Conservation (phyloP, 2,329 filamentous ascomycete species). For the Fusarium sp. region DNA sequence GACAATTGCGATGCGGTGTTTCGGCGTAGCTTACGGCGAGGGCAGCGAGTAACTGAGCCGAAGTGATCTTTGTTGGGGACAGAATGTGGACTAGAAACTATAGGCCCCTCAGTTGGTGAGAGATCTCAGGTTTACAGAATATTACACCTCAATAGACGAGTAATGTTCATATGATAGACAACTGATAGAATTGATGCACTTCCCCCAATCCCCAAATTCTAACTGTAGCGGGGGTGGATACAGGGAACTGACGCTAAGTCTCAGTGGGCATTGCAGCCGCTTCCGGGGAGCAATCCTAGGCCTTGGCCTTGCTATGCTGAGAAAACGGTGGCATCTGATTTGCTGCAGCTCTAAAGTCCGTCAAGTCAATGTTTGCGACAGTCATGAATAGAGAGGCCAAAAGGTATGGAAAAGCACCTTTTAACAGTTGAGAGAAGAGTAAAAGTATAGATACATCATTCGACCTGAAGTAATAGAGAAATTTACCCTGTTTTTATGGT, state of each 20-base stretch:
- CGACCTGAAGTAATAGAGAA: background rate
- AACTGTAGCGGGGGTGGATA: slow-evolving; percentile 39
- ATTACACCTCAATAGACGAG: background rate
- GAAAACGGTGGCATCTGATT: slow-evolving; percentile 46
- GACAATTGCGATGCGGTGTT: slow-evolving; percentile 30
- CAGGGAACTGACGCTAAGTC: slow-evolving; percentile 30
- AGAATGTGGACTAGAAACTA: background rate
- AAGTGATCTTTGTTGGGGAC: background rate
- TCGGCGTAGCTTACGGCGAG: slow-evolving; percentile 46
- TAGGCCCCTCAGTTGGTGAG: background rate
- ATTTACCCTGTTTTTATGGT: rapidly evolving
- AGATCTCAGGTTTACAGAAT: background rate
- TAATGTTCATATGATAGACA: background rate
- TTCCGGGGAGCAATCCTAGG: slow-evolving; percentile 37
- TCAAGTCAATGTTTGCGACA: slow-evolving; percentile 13
- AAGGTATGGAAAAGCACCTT: background rate
- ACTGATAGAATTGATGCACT: background rate
- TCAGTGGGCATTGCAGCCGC: slow-evolving; percentile 35
- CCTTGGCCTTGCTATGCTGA: slow-evolving; percentile 36
- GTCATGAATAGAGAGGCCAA: background rate
- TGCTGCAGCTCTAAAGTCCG: slow-evolving; percentile 21
- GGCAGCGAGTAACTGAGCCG: background rate
- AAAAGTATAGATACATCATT: background rate
- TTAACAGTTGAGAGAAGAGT: background rate
- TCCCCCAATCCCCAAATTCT: slow-evolving; percentile 24